Evolutionary conservation across 1,284 basidiomycete genomes (phyloP).

Genomic region (Blastosporella zonata): DNA sequence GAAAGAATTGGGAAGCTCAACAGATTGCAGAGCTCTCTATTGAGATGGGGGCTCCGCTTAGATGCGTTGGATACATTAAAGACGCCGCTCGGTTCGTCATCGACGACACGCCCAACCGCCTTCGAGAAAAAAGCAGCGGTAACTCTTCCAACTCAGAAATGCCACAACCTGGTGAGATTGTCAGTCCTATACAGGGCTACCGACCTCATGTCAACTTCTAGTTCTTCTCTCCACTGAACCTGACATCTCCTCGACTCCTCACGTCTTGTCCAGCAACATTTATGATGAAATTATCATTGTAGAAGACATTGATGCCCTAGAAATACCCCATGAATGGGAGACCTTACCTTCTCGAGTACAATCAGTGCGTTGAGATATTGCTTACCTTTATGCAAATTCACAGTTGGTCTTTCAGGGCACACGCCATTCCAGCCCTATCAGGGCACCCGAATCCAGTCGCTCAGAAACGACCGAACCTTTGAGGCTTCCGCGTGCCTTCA

Average conservation of each 20-base stretch:
- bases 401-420: background rate
- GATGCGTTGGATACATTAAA: conserved; percentile 6
- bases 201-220: background rate
- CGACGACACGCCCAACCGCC: background rate
- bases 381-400: background rate
- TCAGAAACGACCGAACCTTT: background rate
- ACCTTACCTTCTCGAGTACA: background rate
- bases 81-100: conserved; percentile 8
- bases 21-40: conserved; percentile 9
- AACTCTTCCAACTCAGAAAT: background rate
- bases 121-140: background rate
- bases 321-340: background rate
- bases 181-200: background rate
- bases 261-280: background rate
- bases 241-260: background rate
- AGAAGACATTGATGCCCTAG: conserved; percentile 4
- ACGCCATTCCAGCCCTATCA: background rate
- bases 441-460: background rate
- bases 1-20: conserved; percentile 6
- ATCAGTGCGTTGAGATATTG: conserved; percentile 3
- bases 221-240: background rate
- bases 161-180: background rate
- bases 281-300: conserved; percentile 13
- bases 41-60: conserved; percentile 6
- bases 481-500: conserved; percentile 7